phyloP scores from a whole-genome alignment of 495 filamentous ascomycete genomes.

The Penicillium turbatum region DNA sequence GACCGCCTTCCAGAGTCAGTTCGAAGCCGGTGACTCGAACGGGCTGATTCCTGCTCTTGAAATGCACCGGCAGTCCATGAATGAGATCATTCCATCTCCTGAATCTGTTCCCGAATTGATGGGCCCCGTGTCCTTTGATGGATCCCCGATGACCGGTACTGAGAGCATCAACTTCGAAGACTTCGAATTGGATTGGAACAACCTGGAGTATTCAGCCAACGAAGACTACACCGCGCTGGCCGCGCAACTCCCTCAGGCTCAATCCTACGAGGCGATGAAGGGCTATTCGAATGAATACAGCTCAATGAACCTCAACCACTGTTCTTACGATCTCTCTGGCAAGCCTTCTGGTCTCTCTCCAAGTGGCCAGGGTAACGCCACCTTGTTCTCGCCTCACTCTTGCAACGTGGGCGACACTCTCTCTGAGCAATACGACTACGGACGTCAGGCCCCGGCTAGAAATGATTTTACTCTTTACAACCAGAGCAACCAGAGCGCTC shows the following conservation, averaged over 20 bases:
- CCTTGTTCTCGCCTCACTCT: constrained; percentile 60
- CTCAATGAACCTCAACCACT: constrained; percentile 3
- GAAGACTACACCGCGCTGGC: constrained; percentile 34
- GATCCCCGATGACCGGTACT: constrained; percentile 27
- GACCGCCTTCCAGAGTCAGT: constrained; percentile 45
- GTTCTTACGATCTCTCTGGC: background rate
- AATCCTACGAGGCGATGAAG: constrained; percentile 26
- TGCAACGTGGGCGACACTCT: constrained; percentile 27
- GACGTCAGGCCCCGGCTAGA: constrained; percentile 23
- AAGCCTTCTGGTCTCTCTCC: constrained; percentile 55
- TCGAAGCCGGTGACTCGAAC: constrained; percentile 52
- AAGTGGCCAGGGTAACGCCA: constrained; percentile 56
- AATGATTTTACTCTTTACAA: constrained; percentile 47
- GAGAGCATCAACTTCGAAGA: constrained; percentile 31
- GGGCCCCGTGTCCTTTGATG: constrained; percentile 19
- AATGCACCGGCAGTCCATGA: constrained; percentile 27
- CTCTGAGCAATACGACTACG: constrained; percentile 45
- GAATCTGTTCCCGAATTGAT: constrained; percentile 24
- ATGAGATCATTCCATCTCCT: constrained; percentile 21
- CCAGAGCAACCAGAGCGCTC: background rate
- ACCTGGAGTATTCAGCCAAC: constrained; percentile 30
- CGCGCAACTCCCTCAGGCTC: constrained; percentile 25
- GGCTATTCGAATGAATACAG: constrained; percentile 21
- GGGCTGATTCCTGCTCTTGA: constrained; percentile 21
- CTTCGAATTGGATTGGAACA: constrained; percentile 37